Percentiles rank a stretch among this genome's conserved stretches.
These are phyloP conservation scores for Suillus brevipes DNA, from an alignment of 768 basidiomycete species.

Conservation along the genomic window DNA sequence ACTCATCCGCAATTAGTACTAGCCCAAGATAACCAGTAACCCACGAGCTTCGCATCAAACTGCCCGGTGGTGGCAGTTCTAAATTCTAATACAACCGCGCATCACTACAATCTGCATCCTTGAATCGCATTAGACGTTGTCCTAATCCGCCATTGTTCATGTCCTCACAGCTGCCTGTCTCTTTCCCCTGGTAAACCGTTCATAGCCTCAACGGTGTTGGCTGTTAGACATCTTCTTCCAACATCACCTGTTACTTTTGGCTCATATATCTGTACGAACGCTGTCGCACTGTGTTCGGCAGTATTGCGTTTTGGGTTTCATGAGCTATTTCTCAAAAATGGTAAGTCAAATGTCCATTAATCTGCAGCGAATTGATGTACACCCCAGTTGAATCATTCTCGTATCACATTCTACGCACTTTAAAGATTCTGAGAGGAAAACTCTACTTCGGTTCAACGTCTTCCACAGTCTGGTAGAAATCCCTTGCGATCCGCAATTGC, in stretches of 20 bases:
- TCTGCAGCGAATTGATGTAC: not conserved
- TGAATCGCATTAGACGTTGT: constrained; percentile 10
- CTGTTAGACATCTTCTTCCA: constrained; percentile 5
- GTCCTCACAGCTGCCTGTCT: not conserved
- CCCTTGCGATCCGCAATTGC: constrained; percentile 78
- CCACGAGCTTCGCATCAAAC: not conserved
- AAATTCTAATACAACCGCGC: not conserved
- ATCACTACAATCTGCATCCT: constrained; percentile 29
- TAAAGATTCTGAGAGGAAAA: not conserved
- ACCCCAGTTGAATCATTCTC: not conserved
- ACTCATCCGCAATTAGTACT: not conserved
- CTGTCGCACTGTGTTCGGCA: constrained; percentile 6
- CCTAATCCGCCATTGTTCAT: constrained; percentile 1
- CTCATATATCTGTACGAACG: not conserved
- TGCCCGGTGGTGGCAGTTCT: not conserved
- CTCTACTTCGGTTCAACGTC: constrained; percentile 59
- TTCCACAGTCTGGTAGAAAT: constrained; percentile 82
- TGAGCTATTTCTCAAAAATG: not conserved
- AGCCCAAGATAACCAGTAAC: not conserved
- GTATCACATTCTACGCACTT: not conserved
- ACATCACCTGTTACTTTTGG: not conserved
- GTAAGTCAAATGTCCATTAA: not conserved
- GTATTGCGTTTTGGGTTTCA: not conserved
- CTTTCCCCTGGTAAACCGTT: not conserved
- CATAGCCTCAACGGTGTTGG: not conserved